Conservation (phyloP, 2,329 filamentous ascomycete species). For the Xylariaceae sp. region DNA sequence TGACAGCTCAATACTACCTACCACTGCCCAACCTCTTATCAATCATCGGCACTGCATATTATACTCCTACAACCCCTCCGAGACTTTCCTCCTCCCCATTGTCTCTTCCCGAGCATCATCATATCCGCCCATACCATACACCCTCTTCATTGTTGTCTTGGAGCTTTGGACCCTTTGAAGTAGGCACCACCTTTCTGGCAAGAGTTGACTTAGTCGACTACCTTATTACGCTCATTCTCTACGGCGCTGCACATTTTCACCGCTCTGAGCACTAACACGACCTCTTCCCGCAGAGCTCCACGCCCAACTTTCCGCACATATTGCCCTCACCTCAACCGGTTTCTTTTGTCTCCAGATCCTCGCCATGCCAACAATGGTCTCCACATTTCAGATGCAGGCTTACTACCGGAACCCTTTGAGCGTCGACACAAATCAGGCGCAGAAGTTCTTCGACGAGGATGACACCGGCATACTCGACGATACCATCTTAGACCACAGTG, state of each 20-base stretch:
- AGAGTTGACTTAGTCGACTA: conserved; percentile 5
- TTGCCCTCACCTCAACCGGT: too few relatives aligned
- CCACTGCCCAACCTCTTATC: conserved; percentile 36
- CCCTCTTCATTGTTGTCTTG: conserved; percentile 33
- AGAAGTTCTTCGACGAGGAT: conserved; percentile 67
- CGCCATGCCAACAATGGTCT: conserved; percentile 52
- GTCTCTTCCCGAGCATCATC: conserved; percentile 33
- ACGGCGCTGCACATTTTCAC: conserved; percentile 26
- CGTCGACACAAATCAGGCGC: conserved; percentile 59
- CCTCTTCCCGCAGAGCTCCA: conserved; percentile 17
- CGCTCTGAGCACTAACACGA: conserved; percentile 36
- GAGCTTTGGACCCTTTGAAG: conserved; percentile 22
- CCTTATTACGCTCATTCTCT: background rate
- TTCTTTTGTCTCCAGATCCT: conserved; percentile 21
- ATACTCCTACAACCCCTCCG: conserved; percentile 29
- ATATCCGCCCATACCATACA: conserved; percentile 28
- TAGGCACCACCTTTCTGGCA: conserved; percentile 7
- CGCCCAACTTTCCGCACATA: too few relatives aligned
- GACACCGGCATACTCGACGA: conserved; percentile 67
- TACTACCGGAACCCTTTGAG: conserved; percentile 59
- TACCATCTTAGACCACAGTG: conserved; percentile 63
- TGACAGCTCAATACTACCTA: conserved; percentile 25
- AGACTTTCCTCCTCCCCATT: conserved; percentile 34
- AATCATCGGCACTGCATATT: conserved; percentile 30
- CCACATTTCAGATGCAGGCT: conserved; percentile 57